phyloP scores from a whole-genome alignment of 345 rosid genomes.

The Excoecaria cochinchinensis region DNA sequence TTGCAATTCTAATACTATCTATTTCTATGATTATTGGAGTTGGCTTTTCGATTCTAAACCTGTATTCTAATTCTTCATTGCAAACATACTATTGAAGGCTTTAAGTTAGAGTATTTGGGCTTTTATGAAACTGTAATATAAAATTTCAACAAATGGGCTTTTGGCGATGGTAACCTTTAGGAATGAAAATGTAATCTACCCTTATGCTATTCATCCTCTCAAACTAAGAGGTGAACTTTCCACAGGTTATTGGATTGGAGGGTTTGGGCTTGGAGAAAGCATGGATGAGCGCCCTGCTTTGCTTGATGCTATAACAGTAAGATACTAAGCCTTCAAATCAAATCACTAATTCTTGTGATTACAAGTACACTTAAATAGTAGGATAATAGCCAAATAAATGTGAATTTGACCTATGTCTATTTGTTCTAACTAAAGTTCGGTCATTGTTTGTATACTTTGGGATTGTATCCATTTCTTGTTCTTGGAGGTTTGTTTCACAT shows the following conservation, averaged over 20 bases:
- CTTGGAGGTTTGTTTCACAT: background rate
- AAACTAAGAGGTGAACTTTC: slow-evolving; percentile 13
- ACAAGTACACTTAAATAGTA: background rate
- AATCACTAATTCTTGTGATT: background rate
- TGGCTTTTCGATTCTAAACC: too few species aligned
- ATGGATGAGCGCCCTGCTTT: slow-evolving; percentile 63
- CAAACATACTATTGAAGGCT: too few species aligned
- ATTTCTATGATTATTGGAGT: too few species aligned
- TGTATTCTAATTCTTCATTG: too few species aligned
- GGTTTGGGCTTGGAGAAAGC: slow-evolving; percentile 82
- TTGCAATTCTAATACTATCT: too few species aligned
- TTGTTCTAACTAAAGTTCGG: background rate
- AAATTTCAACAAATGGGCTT: background rate
- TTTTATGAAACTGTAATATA: background rate
- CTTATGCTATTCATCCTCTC: background rate
- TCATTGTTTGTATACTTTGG: background rate
- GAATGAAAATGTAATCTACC: background rate
- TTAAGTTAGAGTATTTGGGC: background rate
- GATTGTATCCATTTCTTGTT: too few species aligned
- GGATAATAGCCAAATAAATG: background rate
- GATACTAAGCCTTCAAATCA: slow-evolving; percentile 16
- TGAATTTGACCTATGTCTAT: background rate
- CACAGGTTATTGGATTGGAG: slow-evolving; percentile 81
- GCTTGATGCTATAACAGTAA: slow-evolving; percentile 56
- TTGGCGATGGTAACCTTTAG: background rate